Percentiles rank a stretch among this genome's conserved stretches.
These are phyloP conservation scores for Candida sojae DNA, from an alignment of 1,139 yeast genomes.

Conservation along the genomic window DNA sequence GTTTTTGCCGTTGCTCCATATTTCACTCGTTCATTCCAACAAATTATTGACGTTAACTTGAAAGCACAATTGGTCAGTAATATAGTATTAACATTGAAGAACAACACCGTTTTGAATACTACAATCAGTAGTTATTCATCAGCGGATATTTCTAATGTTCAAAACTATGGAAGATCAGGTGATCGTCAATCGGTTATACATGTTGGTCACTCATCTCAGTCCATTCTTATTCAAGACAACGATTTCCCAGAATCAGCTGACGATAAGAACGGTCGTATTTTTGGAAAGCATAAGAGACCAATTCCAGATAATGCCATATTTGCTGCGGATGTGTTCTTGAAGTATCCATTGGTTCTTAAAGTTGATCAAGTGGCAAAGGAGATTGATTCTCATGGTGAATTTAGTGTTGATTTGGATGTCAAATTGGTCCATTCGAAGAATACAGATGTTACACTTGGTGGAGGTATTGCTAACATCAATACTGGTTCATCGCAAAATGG, in stretches of 20 bases:
- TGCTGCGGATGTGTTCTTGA: slow-evolving; percentile 16
- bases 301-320: slow-evolving; percentile 16
- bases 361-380: slow-evolving; percentile 10
- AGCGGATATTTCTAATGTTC: slow-evolving; percentile 37
- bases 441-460: slow-evolving; percentile 20
- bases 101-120: slow-evolving; percentile 32
- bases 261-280: neutral
- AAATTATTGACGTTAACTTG: slow-evolving; percentile 37
- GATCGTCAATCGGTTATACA: slow-evolving; percentile 32
- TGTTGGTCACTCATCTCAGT: slow-evolving; percentile 22
- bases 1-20: slow-evolving; percentile 31
- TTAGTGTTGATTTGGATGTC: slow-evolving; percentile 21
- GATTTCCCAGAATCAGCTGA: slow-evolving; percentile 12
- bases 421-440: slow-evolving; percentile 18
- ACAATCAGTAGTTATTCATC: slow-evolving; percentile 26
- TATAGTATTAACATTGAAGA: slow-evolving; percentile 32
- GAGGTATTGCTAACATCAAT: slow-evolving; percentile 19
- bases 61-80: slow-evolving; percentile 29
- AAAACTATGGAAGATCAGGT: slow-evolving; percentile 30
- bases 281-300: neutral
- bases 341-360: slow-evolving; percentile 27
- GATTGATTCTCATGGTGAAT: slow-evolving; percentile 13
- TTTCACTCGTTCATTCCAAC: slow-evolving; percentile 33
- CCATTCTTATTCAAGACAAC: slow-evolving; percentile 19
- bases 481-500: slow-evolving; percentile 41